Percentiles rank a stretch among this genome's conserved stretches.
Conservation (phyloP, 2,329 filamentous ascomycete genomes). For the Diaporthe sp. region DNA sequence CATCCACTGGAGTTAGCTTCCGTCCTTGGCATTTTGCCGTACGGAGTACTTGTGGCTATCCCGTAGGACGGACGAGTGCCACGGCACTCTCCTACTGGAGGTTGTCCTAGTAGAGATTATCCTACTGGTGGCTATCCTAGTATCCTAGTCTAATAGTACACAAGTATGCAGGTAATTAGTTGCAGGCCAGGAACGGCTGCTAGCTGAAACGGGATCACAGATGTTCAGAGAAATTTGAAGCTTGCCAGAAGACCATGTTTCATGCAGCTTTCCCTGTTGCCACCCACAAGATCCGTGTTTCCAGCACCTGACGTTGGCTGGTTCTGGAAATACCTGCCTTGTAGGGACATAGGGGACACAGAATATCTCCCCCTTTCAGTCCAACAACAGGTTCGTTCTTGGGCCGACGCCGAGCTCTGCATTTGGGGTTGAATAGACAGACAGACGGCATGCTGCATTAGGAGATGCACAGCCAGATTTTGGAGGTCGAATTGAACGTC, state of each 20-base stretch:
- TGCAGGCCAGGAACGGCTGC: neutral
- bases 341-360: neutral
- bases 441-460: constrained; percentile 4
- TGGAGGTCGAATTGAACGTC: neutral
- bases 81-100: too few species aligned
- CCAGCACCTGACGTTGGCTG: neutral
- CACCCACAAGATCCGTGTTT: neutral
- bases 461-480: neutral
- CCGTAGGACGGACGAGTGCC: neutral
- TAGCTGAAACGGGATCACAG: constrained; percentile 18
- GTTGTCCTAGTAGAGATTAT: too few species aligned
- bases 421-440: constrained; percentile 25
- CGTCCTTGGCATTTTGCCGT: constrained; percentile 14
- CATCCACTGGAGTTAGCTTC: constrained; percentile 21
- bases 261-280: neutral
- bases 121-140: too few species aligned
- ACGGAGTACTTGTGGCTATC: neutral
- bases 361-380: neutral
- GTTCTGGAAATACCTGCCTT: too few species aligned
- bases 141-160: too few species aligned
- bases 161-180: too few species aligned
- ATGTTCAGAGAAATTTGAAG: neutral
- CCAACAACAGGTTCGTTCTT: neutral
- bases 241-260: neutral
- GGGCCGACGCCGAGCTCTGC: neutral